Evolutionary conservation across 2,329 filamentous ascomycete genomes (phyloP), one percentile per base, ranked within the genome.

Genomic region (Pseudocercospora fijiensis): DNA sequence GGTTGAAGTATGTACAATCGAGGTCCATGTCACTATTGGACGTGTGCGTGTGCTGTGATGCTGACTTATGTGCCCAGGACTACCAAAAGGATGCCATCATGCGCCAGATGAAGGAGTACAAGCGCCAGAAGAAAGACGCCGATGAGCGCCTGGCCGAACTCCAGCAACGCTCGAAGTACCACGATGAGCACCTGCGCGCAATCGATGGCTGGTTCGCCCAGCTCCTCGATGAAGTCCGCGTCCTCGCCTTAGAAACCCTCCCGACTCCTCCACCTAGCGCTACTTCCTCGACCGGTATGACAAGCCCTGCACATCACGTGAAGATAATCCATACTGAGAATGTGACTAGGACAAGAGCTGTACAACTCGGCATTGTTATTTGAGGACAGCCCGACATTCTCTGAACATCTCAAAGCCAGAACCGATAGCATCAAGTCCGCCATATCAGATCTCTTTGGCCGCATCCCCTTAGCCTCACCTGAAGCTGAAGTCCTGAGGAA

Each of bases 81-180:
- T 95, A 90, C 74, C 90, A 94, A 80, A 99, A 98, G 81, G 95
- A 96, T 81, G 95, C 95, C 68, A 96, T 99, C 76, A 89, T 91
- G 73, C 91, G 96, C 63, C 94, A 97, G 80, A 96, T 99, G 92
- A 91, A 92, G 76, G 95, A 98, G 79, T 97, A 96, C 79, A 96
- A 96, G 80, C 88, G 95, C 71, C 92, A 96, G 76, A 93, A 92
- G 76, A 84, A 85, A 63, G 90, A 90, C 45, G 82, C 96, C 67
- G 93, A 98, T 80, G 83, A 86, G 63, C 90, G 91, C 74, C 82
- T 97, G 66, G 89, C 89, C 74, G 90, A 96, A 69, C 82, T 96
- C 67, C 86, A 90, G 69, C 92, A 92, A 76, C 86, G 87, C 74
- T 86, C 90, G 28, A 84, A 86, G 67, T 88, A 95, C 78, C 92